phyloP scores from a whole-genome alignment of 1,139 yeast species.

The Nakaseomyces delphensis region DNA sequence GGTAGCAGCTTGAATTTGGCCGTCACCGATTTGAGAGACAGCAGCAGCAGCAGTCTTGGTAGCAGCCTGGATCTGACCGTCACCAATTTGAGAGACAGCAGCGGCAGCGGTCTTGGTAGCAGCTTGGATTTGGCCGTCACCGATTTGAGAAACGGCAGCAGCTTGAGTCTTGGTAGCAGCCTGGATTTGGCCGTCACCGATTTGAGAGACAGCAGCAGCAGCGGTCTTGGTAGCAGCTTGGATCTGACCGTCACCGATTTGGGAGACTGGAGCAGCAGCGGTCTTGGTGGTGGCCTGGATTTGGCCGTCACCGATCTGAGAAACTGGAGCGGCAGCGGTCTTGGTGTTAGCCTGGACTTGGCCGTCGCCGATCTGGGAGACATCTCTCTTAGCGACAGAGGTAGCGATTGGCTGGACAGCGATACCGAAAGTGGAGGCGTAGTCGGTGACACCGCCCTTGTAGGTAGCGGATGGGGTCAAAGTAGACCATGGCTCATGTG shows the following conservation, averaged over 20 bases:
- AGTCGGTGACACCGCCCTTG: slow-evolving; percentile 46
- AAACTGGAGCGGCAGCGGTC: slow-evolving; percentile 39
- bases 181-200: slow-evolving; percentile 7
- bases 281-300: slow-evolving; percentile 48
- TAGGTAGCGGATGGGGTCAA: slow-evolving; percentile 55
- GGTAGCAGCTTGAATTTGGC: slow-evolving; percentile 15
- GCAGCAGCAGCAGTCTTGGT: slow-evolving; percentile 36
- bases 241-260: slow-evolving; percentile 37
- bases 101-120: slow-evolving; percentile 11
- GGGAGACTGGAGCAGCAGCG: slow-evolving; percentile 40
- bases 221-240: slow-evolving; percentile 16
- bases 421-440: slow-evolving; percentile 15
- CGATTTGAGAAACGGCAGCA: slow-evolving; percentile 14
- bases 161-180: slow-evolving; percentile 9
- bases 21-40: slow-evolving; percentile 44
- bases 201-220: slow-evolving; percentile 26
- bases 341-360: slow-evolving; percentile 48
- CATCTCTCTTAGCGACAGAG: slow-evolving; percentile 40
- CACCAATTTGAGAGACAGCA: slow-evolving; percentile 16
- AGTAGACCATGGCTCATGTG: slow-evolving; percentile 66
- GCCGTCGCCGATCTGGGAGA: slow-evolving; percentile 39
- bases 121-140: slow-evolving; percentile 19
- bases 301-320: slow-evolving; percentile 41
- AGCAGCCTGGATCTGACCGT: slow-evolving; percentile 16
- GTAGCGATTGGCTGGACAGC: slow-evolving; percentile 14